phyloP scores from a whole-genome alignment of 805 yeast species.

The Saccharomycopsis olivae region DNA sequence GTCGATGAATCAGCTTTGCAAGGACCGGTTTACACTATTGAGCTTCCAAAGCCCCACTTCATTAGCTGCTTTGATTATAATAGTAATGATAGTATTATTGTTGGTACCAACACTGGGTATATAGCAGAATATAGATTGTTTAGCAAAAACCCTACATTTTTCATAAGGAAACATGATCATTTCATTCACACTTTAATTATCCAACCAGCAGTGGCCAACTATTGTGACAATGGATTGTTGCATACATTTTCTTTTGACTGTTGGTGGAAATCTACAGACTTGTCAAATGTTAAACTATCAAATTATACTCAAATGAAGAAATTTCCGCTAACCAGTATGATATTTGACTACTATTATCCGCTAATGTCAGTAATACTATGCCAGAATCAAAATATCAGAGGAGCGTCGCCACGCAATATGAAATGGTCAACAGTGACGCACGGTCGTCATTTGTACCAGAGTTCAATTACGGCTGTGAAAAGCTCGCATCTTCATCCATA shows the following conservation, averaged over 20 bases:
- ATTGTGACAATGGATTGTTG: slow-evolving; percentile 25
- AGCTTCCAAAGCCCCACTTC: slow-evolving; percentile 6
- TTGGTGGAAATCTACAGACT: slow-evolving; percentile 27
- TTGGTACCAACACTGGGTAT: slow-evolving; percentile 50
- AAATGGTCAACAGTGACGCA: no score
- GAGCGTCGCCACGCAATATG: no score
- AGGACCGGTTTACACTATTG: no score
- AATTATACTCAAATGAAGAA: slow-evolving; percentile 20
- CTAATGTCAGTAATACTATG: no score
- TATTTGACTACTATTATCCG: no score
- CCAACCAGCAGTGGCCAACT: slow-evolving; percentile 26
- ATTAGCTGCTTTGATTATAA: slow-evolving; percentile 42
- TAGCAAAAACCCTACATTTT: slow-evolving; percentile 20
- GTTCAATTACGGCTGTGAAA: no score
- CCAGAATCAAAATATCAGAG: no score
- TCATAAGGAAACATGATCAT: slow-evolving; percentile 29
- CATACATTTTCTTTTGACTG: slow-evolving; percentile 35
- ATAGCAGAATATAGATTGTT: slow-evolving; percentile 43
- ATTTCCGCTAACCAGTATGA: background rate
- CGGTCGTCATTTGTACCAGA: no score
- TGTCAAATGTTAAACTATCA: slow-evolving; percentile 25
- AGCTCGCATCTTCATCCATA: slow-evolving; percentile 11
- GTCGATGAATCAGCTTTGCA: background rate
- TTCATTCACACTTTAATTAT: slow-evolving; percentile 25
- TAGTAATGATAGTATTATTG: slow-evolving; percentile 33